These are phyloP conservation scores for Scytalidium sp. DNA, from an alignment of 2,329 filamentous ascomycete species.

Conservation along the genomic window DNA sequence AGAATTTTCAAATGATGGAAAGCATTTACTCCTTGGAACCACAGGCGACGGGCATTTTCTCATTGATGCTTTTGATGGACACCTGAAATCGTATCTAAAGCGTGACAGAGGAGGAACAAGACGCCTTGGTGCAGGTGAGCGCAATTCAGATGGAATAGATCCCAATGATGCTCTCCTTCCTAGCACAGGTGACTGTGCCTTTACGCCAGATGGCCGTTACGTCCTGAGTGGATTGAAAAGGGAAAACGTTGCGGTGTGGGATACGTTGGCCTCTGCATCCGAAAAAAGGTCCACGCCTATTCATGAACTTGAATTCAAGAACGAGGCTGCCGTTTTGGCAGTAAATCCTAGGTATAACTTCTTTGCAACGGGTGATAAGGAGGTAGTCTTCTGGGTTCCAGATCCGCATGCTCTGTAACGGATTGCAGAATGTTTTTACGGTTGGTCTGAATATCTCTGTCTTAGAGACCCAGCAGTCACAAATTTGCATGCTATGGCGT, in stretches of 20 bases:
- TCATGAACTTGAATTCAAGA: slow-evolving; percentile 63
- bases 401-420: slow-evolving; percentile 43
- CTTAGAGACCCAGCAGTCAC: not conserved
- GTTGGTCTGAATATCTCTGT: not conserved
- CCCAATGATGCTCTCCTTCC: slow-evolving; percentile 38
- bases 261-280: slow-evolving; percentile 58
- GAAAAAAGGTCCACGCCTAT: slow-evolving; percentile 61
- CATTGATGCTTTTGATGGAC: slow-evolving; percentile 88
- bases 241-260: slow-evolving; percentile 82
- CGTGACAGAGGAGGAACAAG: slow-evolving; percentile 53
- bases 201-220: slow-evolving; percentile 85
- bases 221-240: slow-evolving; percentile 73
- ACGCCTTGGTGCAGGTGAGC: slow-evolving; percentile 52
- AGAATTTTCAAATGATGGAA: slow-evolving; percentile 96
- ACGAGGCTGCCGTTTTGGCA: slow-evolving; percentile 70
- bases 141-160: slow-evolving; percentile 21
- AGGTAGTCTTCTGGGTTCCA: slow-evolving; percentile 76
- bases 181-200: slow-evolving; percentile 77
- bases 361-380: slow-evolving; percentile 84
- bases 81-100: slow-evolving; percentile 69
- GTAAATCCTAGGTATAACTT: slow-evolving; percentile 93
- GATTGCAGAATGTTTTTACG: not conserved
- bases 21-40: slow-evolving; percentile 79
- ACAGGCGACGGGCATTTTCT: slow-evolving; percentile 83
- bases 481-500: not conserved